phyloP scores from a whole-genome alignment of 1,284 basidiomycete species.

The Rhodotorula sp. region DNA sequence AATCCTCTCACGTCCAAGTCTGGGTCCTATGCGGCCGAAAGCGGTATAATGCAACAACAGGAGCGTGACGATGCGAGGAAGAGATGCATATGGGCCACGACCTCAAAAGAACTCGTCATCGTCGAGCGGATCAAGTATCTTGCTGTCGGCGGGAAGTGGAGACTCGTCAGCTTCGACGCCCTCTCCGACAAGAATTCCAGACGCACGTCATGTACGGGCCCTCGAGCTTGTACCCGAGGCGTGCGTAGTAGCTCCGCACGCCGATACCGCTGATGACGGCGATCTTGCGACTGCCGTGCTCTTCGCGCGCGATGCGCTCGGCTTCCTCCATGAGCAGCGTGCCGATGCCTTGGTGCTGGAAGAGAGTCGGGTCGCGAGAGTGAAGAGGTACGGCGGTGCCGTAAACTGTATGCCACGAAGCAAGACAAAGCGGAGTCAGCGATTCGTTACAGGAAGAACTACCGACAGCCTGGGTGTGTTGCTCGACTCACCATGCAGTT shows the following conservation, averaged over 20 bases:
- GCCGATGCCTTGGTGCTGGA: conserved; percentile 98
- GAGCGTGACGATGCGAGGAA: too few relatives aligned
- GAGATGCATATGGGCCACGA: too few relatives aligned
- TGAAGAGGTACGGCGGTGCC: conserved; percentile 97
- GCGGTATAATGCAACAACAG: too few relatives aligned
- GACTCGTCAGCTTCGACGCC: background rate
- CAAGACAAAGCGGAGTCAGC: background rate
- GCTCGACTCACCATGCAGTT: conserved; percentile 57
- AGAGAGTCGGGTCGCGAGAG: conserved; percentile 86
- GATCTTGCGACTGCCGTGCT: conserved; percentile 90
- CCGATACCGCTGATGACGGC: conserved; percentile 86
- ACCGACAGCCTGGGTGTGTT: background rate
- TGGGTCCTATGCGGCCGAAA: too few relatives aligned
- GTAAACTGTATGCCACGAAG: conserved; percentile 67
- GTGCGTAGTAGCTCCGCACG: conserved; percentile 59
- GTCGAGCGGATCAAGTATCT: conserved; percentile 18
- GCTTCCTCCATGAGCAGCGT: conserved; percentile 99
- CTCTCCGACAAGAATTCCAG: background rate
- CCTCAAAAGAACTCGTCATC: conserved; percentile 1
- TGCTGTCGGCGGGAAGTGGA: background rate
- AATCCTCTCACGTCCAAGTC: too few relatives aligned
- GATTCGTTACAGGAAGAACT: background rate
- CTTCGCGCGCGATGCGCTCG: conserved; percentile 94
- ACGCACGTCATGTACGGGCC: conserved; percentile 80
- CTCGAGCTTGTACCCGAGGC: conserved; percentile 95